Percentiles rank a stretch among this genome's conserved stretches.
Conservation (phyloP, 2,329 filamentous ascomycete genomes). For the Aureobasidium sp. region DNA sequence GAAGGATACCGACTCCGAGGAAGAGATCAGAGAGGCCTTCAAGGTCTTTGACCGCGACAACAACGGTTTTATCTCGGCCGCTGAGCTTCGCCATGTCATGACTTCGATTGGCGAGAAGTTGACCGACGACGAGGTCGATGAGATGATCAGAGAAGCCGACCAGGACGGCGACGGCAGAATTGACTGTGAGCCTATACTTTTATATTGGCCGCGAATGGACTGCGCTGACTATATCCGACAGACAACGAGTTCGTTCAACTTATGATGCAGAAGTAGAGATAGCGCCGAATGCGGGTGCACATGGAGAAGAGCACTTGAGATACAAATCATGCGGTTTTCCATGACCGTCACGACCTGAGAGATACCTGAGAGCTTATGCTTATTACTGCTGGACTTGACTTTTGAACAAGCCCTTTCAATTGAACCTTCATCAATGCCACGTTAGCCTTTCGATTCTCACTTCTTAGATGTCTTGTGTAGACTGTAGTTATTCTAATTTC, state of each 20-base stretch:
- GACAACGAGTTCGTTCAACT: conserved; percentile 50
- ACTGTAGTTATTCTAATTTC: not conserved
- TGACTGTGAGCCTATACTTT: conserved; percentile 44
- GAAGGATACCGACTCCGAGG: conserved; percentile 53
- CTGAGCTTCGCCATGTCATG: conserved; percentile 56
- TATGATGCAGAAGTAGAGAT: conserved; percentile 47
- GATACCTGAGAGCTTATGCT: conserved; percentile 10
- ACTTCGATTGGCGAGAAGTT: conserved; percentile 57
- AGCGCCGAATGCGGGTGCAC: not conserved
- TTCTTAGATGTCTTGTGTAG: not conserved
- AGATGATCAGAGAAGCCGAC: conserved; percentile 59
- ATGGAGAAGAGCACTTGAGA: conserved; percentile 3
- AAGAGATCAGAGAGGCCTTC: conserved; percentile 58
- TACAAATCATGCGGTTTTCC: not conserved
- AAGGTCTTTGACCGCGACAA: conserved; percentile 59
- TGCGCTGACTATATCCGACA: conserved; percentile 20
- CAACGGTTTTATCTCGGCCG: conserved; percentile 56
- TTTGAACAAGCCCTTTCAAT: conserved; percentile 1
- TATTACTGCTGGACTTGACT: conserved; percentile 7
- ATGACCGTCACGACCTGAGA: conserved; percentile 9
- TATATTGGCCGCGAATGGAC: not conserved
- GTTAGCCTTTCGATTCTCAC: not conserved
- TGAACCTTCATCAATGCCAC: not conserved
- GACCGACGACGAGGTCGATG: conserved; percentile 55
- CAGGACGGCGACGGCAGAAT: conserved; percentile 57